phyloP scores from a whole-genome alignment of 768 basidiomycete species.

The Termitomyces sp. region DNA sequence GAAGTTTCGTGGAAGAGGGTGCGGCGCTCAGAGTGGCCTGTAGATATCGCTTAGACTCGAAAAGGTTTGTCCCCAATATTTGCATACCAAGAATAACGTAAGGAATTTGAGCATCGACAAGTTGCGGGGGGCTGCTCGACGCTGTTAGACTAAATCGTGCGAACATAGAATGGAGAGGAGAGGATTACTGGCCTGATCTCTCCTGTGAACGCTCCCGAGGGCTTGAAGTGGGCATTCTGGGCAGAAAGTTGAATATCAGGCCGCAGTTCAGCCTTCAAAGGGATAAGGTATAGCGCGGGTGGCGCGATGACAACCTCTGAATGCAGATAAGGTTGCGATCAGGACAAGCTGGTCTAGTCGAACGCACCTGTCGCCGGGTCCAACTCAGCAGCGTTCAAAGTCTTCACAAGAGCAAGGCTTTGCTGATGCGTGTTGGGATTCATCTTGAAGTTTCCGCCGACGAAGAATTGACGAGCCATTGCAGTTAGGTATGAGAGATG shows the following conservation, averaged over 20 bases:
- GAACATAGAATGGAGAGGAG: background rate
- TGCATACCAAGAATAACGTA: conserved; percentile 84
- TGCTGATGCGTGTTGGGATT: conserved; percentile 69
- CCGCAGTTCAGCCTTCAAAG: conserved; percentile 55
- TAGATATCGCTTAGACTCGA: background rate
- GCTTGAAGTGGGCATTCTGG: conserved; percentile 86
- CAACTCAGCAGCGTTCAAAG: conserved; percentile 74
- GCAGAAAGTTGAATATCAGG: conserved; percentile 77
- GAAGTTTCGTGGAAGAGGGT: conserved; percentile 88
- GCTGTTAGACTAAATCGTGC: background rate
- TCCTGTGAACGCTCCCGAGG: conserved; percentile 90
- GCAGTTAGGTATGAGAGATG: conserved; percentile 12
- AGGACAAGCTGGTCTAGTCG: background rate
- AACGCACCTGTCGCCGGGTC: conserved; percentile 69
- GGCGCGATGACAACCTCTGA: conserved; percentile 93
- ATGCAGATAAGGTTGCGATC: conserved; percentile 14
- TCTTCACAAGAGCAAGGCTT: conserved; percentile 58
- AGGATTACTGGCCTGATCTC: conserved; percentile 72
- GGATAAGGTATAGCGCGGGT: conserved; percentile 82
- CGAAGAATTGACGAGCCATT: conserved; percentile 87
- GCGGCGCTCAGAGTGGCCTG: conserved; percentile 93
- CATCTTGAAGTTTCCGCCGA: conserved; percentile 99
- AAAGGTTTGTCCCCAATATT: background rate
- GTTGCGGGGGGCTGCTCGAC: conserved; percentile 62
- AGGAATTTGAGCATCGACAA: conserved; percentile 79